Percentiles rank a stretch among this genome's conserved stretches.
These are phyloP conservation scores for Metschnikowia sp. DNA, from an alignment of 805 yeast genomes.

Conservation along the genomic window DNA sequence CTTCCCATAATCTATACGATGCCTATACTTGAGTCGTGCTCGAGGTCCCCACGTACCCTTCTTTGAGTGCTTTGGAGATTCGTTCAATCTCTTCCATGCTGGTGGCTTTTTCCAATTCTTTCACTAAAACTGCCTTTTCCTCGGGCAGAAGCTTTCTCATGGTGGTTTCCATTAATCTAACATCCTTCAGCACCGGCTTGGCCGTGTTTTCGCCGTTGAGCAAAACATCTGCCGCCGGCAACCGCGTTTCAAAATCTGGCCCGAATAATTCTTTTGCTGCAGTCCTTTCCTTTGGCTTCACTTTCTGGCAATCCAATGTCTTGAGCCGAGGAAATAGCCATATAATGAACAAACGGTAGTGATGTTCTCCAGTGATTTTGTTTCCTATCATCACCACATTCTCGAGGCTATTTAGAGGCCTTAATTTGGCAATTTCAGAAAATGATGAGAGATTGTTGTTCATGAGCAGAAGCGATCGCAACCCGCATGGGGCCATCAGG, in stretches of 20 bases:
- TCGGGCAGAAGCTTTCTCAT: constrained; percentile 50
- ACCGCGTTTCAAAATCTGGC: constrained; percentile 17
- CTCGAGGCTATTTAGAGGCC: constrained; percentile 5
- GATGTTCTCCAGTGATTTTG: constrained; percentile 44
- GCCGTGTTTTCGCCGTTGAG: constrained; percentile 9
- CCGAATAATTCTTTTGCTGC: constrained; percentile 45
- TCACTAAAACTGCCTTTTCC: constrained; percentile 49
- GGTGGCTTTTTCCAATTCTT: constrained; percentile 57
- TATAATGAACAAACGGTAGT: constrained; percentile 60
- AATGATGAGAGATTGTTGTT: constrained; percentile 50
- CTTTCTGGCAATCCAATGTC: constrained; percentile 64
- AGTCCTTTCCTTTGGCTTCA: constrained; percentile 53
- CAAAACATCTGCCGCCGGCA: constrained; percentile 28
- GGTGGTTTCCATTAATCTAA: constrained; percentile 32
- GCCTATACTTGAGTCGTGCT: neutral
- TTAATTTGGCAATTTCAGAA: constrained; percentile 27
- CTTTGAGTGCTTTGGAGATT: constrained; percentile 43
- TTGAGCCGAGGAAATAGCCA: constrained; percentile 61
- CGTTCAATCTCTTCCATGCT: constrained; percentile 72
- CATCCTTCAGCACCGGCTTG: constrained; percentile 19
- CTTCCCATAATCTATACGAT: neutral
- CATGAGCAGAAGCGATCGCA: constrained; percentile 50
- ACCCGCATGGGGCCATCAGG: constrained; percentile 22
- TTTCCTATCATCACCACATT: constrained; percentile 56
- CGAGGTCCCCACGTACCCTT: constrained; percentile 9